Evolutionary conservation across 106 monocot species (phyloP).

Genomic region (Ottelia alismoides): DNA sequence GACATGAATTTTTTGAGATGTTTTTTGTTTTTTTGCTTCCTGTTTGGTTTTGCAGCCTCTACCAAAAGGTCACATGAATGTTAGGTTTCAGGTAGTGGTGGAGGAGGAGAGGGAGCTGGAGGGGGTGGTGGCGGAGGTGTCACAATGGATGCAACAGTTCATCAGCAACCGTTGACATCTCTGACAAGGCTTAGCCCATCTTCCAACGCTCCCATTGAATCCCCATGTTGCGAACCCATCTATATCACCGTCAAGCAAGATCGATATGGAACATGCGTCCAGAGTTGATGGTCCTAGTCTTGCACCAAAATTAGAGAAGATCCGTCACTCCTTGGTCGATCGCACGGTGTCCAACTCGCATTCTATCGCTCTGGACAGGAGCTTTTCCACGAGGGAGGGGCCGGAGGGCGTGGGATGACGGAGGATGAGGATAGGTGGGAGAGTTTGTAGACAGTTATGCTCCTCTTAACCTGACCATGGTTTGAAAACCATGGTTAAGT

Average conservation of each 20-base stretch:
- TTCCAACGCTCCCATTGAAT: conserved; percentile 14
- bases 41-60: conserved; percentile 43
- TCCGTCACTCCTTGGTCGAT: neutral
- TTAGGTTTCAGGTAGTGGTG: conserved; percentile 41
- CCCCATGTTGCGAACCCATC: conserved; percentile 4
- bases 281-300: neutral
- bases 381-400: neutral
- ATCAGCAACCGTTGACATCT: conserved; percentile 50
- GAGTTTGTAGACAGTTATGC: no score
- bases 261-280: neutral
- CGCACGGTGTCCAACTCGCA: neutral
- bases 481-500: no score
- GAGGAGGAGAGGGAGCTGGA: conserved; percentile 19
- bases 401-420: conserved; percentile 9
- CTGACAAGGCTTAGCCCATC: conserved; percentile 34
- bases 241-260: conserved; percentile 4
- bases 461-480: no score
- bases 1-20: neutral
- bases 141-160: conserved; percentile 19
- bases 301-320: conserved; percentile 39
- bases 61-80: conserved; percentile 72
- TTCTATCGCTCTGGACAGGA: no score
- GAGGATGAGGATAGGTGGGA: conserved; percentile 20
- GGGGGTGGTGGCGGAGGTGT: conserved; percentile 23
- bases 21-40: conserved; percentile 7